Evolutionary conservation across 768 basidiomycete genomes (phyloP).

Genomic region (Lactarius sp.): DNA sequence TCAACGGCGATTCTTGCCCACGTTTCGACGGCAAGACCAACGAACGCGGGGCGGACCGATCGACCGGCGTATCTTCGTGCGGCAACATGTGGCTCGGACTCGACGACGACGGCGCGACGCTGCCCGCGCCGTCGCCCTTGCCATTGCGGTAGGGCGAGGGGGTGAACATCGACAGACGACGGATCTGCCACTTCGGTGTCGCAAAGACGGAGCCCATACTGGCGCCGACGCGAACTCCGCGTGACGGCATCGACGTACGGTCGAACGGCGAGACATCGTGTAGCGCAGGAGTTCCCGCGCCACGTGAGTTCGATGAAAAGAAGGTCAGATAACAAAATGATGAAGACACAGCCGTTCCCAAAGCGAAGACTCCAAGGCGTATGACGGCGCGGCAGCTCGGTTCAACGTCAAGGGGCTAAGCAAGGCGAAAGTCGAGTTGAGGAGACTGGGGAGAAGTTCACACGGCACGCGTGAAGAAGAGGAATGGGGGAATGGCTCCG

Average conservation of each 20-base stretch:
- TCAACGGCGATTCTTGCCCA: conserved; percentile 13
- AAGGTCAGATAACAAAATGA: too few relatives aligned
- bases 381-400: too few relatives aligned
- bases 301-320: too few relatives aligned
- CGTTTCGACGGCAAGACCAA: conserved; percentile 11
- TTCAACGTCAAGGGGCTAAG: too few relatives aligned
- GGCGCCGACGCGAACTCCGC: conserved; percentile 47
- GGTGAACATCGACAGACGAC: not conserved
- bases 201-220: conserved; percentile 17
- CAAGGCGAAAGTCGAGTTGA: too few relatives aligned
- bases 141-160: conserved; percentile 9
- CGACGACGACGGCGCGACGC: not conserved
- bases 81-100: conserved; percentile 4
- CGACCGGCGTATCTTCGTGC: conserved; percentile 18
- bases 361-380: too few relatives aligned
- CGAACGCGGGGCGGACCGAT: conserved; percentile 11
- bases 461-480: too few relatives aligned
- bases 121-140: not conserved
- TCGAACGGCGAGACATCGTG: conserved; percentile 68
- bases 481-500: too few relatives aligned
- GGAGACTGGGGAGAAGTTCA: too few relatives aligned
- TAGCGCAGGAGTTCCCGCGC: too few relatives aligned
- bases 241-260: conserved; percentile 75
- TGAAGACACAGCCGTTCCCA: too few relatives aligned
- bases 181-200: conserved; percentile 24